These are phyloP conservation scores for Polytolypa hystricis DNA, from an alignment of 2,329 filamentous ascomycete genomes.

Conservation along the genomic window DNA sequence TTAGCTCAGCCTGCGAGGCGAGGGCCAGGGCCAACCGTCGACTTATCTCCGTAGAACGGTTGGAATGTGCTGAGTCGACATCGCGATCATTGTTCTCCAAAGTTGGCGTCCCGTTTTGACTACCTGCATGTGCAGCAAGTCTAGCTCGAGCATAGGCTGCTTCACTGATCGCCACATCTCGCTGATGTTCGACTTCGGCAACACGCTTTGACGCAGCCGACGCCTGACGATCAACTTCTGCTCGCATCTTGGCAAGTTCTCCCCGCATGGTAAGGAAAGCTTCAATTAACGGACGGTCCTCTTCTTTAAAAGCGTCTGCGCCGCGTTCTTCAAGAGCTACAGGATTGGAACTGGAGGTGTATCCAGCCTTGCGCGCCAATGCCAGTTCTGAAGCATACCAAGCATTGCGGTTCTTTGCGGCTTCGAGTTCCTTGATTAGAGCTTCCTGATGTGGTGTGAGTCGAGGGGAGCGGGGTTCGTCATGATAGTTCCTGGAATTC, in stretches of 20 bases:
- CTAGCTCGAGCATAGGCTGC: conserved; percentile 92
- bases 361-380: conserved; percentile 80
- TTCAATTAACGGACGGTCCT: conserved; percentile 84
- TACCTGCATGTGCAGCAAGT: conserved; percentile 67
- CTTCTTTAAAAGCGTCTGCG: conserved; percentile 74
- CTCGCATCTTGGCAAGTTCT: conserved; percentile 82
- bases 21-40: conserved; percentile 74
- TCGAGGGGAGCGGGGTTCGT: conserved; percentile 36
- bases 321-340: conserved; percentile 62
- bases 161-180: conserved; percentile 87
- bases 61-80: conserved; percentile 46
- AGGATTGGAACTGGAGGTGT: conserved; percentile 42
- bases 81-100: conserved; percentile 45
- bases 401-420: conserved; percentile 73
- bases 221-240: conserved; percentile 78
- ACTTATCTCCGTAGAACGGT: conserved; percentile 63
- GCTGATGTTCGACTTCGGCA: conserved; percentile 86
- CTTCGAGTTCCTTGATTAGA: conserved; percentile 76
- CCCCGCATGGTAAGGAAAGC: conserved; percentile 83
- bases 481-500: conserved; percentile 30
- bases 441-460: conserved; percentile 44
- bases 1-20: conserved; percentile 68
- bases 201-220: conserved; percentile 76
- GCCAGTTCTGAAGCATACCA: conserved; percentile 97
- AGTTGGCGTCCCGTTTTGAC: conserved; percentile 47